These are phyloP conservation scores for Cicer judaicum DNA, from an alignment of 306 rosid species.

Conservation along the genomic window DNA sequence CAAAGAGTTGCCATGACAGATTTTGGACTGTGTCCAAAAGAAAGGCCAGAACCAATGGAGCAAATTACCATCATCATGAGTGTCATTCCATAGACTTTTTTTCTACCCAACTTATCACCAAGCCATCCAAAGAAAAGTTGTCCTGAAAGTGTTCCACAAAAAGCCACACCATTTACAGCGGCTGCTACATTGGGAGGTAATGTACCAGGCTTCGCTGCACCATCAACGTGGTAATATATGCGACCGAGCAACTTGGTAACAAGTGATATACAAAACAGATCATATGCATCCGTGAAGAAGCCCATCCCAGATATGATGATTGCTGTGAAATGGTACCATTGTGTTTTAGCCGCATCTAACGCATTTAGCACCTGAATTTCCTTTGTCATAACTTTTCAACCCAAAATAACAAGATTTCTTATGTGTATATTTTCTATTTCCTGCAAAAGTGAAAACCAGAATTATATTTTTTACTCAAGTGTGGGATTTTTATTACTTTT, in stretches of 20 bases:
- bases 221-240: conserved; percentile 71
- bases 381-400: conserved; percentile 51
- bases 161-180: conserved; percentile 85
- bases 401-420: conserved; percentile 13
- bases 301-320: conserved; percentile 89
- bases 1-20: conserved; percentile 76
- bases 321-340: conserved; percentile 88
- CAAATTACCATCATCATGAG: conserved; percentile 74
- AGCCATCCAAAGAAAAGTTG: conserved; percentile 88
- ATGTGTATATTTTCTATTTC: conserved; percentile 15
- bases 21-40: conserved; percentile 68
- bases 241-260: conserved; percentile 86
- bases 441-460: conserved; percentile 43
- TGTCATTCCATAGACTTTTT: conserved; percentile 77
- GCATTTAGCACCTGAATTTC: conserved; percentile 70
- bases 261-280: conserved; percentile 73
- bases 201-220: conserved; percentile 62
- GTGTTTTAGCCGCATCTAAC: conserved; percentile 77
- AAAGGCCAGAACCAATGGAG: conserved; percentile 77
- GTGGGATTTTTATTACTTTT: neutral
- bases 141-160: conserved; percentile 76
- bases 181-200: conserved; percentile 86
- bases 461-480: neutral
- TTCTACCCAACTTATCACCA: conserved; percentile 79
- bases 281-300: conserved; percentile 87